Evolutionary conservation across 805 yeast species (phyloP).

Genomic region (Starmerella vaccinii): DNA sequence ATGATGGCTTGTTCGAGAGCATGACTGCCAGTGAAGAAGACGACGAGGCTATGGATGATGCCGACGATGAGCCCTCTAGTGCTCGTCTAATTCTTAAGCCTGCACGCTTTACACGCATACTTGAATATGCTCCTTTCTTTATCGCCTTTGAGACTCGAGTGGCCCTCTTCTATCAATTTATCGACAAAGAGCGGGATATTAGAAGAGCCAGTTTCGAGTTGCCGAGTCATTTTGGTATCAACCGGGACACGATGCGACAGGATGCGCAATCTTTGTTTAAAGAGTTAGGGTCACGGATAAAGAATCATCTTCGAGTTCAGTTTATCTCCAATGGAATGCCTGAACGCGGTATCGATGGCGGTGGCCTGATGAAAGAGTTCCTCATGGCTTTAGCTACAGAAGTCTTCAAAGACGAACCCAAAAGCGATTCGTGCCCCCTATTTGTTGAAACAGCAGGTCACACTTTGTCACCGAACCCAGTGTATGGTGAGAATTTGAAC

Average conservation of each 20-base stretch:
- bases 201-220: background rate
- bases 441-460: constrained; percentile 42
- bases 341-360: constrained; percentile 94
- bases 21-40: constrained; percentile 22
- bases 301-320: constrained; percentile 48
- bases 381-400: constrained; percentile 60
- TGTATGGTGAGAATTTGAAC: constrained; percentile 23
- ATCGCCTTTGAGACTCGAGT: constrained; percentile 69
- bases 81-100: background rate
- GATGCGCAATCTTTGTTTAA: constrained; percentile 62
- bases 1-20: background rate
- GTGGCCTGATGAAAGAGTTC: constrained; percentile 89
- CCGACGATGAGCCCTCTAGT: constrained; percentile 15
- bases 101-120: constrained; percentile 38
- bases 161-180: constrained; percentile 53
- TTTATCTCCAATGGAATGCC: constrained; percentile 61
- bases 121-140: constrained; percentile 65
- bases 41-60: constrained; percentile 20
- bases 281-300: constrained; percentile 46
- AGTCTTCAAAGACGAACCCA: constrained; percentile 39
- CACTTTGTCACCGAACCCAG: constrained; percentile 65
- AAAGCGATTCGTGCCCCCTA: constrained; percentile 23
- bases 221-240: constrained; percentile 29
- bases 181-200: constrained; percentile 40
- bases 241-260: constrained; percentile 59